Evolutionary conservation across 1,284 basidiomycete genomes (phyloP), one percentile per base, ranked within the genome.

Genomic region (Tilletia horrida): DNA sequence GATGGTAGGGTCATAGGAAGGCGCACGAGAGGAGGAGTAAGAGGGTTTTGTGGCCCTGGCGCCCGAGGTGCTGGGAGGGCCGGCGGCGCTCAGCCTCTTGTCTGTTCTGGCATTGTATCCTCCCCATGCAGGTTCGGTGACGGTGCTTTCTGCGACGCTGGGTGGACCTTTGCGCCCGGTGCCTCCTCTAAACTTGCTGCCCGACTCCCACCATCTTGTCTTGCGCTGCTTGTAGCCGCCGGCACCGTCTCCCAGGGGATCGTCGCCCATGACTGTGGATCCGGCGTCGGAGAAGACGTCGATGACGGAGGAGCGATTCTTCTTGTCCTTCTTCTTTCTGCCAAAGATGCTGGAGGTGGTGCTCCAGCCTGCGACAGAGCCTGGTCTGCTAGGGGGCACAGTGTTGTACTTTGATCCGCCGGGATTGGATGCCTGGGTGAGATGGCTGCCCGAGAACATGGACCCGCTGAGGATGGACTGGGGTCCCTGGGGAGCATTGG

Each of bases 131-230:
- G 76, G 73, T 59, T 78, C 77, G 42, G 76, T 76, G 55, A 78
- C 76, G 69, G 76, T 63, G 66, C 73, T 75, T 21, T 73, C 76
- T 13, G 74, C 68, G 18, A 78, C 45, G 65, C 76, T 78, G n/a
- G 71, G 70, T 31, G 75, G 66, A 11, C 75, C 48, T 31, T 63
- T 59, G 25, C 57, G 65, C 43, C 69, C 70, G 23, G 64, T 64
- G 59, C 74, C 72, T 44, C 69, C 67, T 23, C 67, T 68, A 27
- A 57, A 47, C 50, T 73, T 44, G 47, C 65, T 70, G 21, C 69
- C 71, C 43, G 66, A 63, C 45, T 76, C 76, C 76, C 76, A 78
- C 76, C 76, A 78, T 9, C 75, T 63, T 23, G 66, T 65, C 55
- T 74, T 75, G 2, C 67, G 55, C 45, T 23, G 21, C 21, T 6